phyloP scores from a whole-genome alignment of 208 protist species.

The Crithidia bombi region DNA sequence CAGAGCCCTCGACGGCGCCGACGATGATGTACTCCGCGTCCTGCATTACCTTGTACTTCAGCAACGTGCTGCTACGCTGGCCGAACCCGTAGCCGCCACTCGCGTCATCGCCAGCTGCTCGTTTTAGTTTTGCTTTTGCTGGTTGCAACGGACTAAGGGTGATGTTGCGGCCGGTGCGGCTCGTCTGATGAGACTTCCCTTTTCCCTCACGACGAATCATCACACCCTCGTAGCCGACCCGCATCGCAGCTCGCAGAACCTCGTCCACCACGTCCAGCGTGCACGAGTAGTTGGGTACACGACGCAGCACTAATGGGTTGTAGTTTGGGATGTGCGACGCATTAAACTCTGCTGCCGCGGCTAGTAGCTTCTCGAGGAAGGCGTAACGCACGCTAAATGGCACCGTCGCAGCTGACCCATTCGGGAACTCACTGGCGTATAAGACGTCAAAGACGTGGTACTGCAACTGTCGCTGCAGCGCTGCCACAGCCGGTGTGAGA shows the following conservation, averaged over 20 bases:
- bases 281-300: conserved; percentile 56
- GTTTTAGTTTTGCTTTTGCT: conserved; percentile 13
- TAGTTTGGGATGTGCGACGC: conserved; percentile 20
- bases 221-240: conserved; percentile 83
- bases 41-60: conserved; percentile 92
- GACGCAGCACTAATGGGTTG: conserved; percentile 39
- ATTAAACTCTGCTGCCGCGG: conserved; percentile 24
- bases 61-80: conserved; percentile 72
- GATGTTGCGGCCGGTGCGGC: neutral
- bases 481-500: conserved; percentile 55
- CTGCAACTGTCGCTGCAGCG: conserved; percentile 74
- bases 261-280: conserved; percentile 40
- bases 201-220: conserved; percentile 74
- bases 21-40: conserved; percentile 91
- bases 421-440: conserved; percentile 50
- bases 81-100: conserved; percentile 80
- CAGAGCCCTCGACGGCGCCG: conserved; percentile 76
- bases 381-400: conserved; percentile 60
- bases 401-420: conserved; percentile 15
- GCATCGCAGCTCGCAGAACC: conserved; percentile 49
- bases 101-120: neutral
- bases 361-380: conserved; percentile 42
- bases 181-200: neutral
- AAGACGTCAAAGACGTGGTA: conserved; percentile 90
- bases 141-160: neutral